A percentile compares a stretch with the other conserved stretches of the same genome.
Evolutionary conservation across 2,329 filamentous ascomycete genomes (phyloP).

Genomic region (Fusarium sororula): DNA sequence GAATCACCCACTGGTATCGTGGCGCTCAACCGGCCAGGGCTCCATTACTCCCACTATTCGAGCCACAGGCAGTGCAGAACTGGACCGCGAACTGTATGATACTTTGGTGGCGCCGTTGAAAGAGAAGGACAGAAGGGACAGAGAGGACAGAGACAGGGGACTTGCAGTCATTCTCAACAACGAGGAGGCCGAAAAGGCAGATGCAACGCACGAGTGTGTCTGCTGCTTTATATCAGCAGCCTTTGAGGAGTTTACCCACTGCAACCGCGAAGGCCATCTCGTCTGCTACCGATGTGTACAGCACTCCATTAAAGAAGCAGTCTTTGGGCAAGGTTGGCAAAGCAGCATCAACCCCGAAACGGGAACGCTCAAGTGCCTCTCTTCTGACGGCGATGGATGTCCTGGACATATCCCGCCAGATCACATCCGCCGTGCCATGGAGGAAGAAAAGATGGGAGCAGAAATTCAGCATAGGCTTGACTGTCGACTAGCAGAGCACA

Average conservation of each 20-base stretch:
- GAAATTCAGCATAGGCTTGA: conserved; percentile 81
- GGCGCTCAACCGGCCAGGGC: conserved; percentile 66
- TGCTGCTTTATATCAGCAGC: conserved; percentile 78
- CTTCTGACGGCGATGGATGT: conserved; percentile 76
- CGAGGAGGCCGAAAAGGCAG: conserved; percentile 65
- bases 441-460: conserved; percentile 72
- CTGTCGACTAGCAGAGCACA: conserved; percentile 79
- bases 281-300: conserved; percentile 86
- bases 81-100: conserved; percentile 69
- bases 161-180: conserved; percentile 65
- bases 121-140: conserved; percentile 52
- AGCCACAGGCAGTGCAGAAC: conserved; percentile 70
- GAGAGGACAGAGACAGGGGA: conserved; percentile 61
- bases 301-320: conserved; percentile 81
- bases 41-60: conserved; percentile 69
- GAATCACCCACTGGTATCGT: conserved; percentile 69
- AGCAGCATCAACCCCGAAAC: conserved; percentile 77
- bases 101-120: conserved; percentile 66
- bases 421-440: conserved; percentile 77
- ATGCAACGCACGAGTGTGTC: conserved; percentile 73
- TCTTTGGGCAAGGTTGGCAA: conserved; percentile 93
- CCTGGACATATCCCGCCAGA: conserved; percentile 74
- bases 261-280: conserved; percentile 73
- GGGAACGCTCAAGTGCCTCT: conserved; percentile 84
- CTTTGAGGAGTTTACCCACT: conserved; percentile 80